Evolutionary conservation across 805 yeast genomes (phyloP).

Genomic region (Nakazawaea peltata): DNA sequence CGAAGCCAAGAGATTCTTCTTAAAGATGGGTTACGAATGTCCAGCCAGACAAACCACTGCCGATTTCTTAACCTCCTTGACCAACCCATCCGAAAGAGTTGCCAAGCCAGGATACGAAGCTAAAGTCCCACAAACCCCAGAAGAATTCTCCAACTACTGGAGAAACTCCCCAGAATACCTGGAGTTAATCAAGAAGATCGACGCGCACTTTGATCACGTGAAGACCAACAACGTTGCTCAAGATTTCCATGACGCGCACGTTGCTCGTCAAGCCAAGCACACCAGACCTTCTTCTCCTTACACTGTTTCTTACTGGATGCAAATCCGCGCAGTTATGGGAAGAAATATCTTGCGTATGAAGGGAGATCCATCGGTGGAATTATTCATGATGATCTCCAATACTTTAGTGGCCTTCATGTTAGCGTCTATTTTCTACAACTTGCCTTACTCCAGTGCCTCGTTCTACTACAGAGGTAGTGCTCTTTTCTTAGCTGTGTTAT

Average conservation of each 20-base stretch:
- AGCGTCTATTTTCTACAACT: conserved; percentile 43
- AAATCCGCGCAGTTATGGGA: conserved; percentile 32
- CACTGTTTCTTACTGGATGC: conserved; percentile 37
- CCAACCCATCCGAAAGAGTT: conserved; percentile 39
- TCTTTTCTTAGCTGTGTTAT: conserved; percentile 28
- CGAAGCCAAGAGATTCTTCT: conserved; percentile 29
- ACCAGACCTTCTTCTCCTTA: conserved; percentile 34
- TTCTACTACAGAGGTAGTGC: conserved; percentile 34
- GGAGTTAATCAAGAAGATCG: conserved; percentile 33
- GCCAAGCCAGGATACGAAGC: conserved; percentile 33
- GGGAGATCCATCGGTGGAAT: conserved; percentile 35
- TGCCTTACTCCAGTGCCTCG: conserved; percentile 27
- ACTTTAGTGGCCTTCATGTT: conserved; percentile 37
- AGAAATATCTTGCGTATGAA: conserved; percentile 36
- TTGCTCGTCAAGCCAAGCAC: conserved; percentile 33
- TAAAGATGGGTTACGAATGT: conserved; percentile 37
- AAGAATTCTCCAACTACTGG: conserved; percentile 47
- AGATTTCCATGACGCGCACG: conserved; percentile 20
- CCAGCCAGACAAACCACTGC: conserved; percentile 41
- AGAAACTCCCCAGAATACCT: conserved; percentile 33
- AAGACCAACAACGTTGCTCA: conserved; percentile 13
- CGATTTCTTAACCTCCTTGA: conserved; percentile 34
- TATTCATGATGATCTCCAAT: conserved; percentile 31
- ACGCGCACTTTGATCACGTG: conserved; percentile 18
- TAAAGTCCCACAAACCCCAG: conserved; percentile 43